These are phyloP conservation scores for Calycina herbarum DNA, from an alignment of 2,329 filamentous ascomycete genomes.

Conservation along the genomic window DNA sequence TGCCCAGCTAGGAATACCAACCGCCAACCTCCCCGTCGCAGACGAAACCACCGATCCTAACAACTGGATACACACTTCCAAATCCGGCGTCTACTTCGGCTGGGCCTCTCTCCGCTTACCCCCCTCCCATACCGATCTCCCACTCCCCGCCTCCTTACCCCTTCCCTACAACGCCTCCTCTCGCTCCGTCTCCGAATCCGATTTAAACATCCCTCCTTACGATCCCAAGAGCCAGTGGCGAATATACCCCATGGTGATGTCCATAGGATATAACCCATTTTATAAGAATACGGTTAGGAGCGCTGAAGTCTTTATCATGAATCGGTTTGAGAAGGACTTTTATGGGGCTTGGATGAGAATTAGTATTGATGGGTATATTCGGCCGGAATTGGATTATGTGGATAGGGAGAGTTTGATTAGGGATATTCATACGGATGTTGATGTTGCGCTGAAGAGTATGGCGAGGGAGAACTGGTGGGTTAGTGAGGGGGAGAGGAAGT, in stretches of 20 bases:
- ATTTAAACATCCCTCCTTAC: conserved; percentile 28
- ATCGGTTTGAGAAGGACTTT: conserved; percentile 76
- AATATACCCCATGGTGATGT: conserved; percentile 87
- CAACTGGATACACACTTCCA: conserved; percentile 46
- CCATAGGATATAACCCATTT: conserved; percentile 95
- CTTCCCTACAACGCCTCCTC: background rate
- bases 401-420: conserved; percentile 78
- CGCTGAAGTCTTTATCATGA: conserved; percentile 88
- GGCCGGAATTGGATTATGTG: conserved; percentile 86
- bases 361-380: conserved; percentile 81
- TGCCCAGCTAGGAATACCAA: conserved; percentile 84
- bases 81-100: conserved; percentile 90
- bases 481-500: conserved; percentile 23
- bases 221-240: conserved; percentile 29
- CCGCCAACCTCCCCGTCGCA: conserved; percentile 79
- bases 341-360: conserved; percentile 80
- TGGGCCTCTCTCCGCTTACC: conserved; percentile 74
- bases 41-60: background rate
- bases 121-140: conserved; percentile 43
- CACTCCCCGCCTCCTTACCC: conserved; percentile 18
- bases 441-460: conserved; percentile 75
- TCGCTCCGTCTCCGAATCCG: conserved; percentile 30
- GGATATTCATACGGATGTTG: conserved; percentile 87
- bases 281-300: conserved; percentile 88
- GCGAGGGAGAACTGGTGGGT: conserved; percentile 59